Evolutionary conservation across 768 basidiomycete genomes (phyloP).

Genomic region (Phylloporus rhodoxanthus): DNA sequence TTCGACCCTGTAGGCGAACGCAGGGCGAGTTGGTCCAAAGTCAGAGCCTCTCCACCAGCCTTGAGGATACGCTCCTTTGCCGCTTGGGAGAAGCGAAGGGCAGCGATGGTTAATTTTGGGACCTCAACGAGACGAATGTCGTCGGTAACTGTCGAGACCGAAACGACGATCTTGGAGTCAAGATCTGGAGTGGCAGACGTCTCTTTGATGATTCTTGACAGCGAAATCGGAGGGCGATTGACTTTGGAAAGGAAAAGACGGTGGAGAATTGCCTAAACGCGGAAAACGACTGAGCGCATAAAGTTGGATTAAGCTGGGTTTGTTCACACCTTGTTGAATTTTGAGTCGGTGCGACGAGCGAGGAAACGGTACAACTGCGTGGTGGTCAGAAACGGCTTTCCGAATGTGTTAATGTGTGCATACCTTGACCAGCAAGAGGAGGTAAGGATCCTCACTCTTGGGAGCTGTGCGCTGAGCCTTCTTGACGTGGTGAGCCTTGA

Average conservation of each 20-base stretch:
- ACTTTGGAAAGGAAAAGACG: slow-evolving; percentile 94
- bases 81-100: slow-evolving; percentile 87
- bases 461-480: slow-evolving; percentile 92
- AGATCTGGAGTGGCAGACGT: slow-evolving; percentile 60
- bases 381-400: slow-evolving; percentile 6
- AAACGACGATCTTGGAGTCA: slow-evolving; percentile 79
- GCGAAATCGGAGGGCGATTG: slow-evolving; percentile 95
- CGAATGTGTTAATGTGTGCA: slow-evolving; percentile 14
- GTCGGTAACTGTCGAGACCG: slow-evolving; percentile 91
- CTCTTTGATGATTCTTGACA: slow-evolving; percentile 88
- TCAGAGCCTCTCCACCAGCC: slow-evolving; percentile 91
- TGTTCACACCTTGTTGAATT: slow-evolving; percentile 81
- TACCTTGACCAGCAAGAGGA: slow-evolving; percentile 97
- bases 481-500: slow-evolving; percentile 96
- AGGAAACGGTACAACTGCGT: slow-evolving; percentile 95
- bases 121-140: slow-evolving; percentile 81
- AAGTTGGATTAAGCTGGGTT: slow-evolving; percentile 2
- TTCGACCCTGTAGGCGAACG: slow-evolving; percentile 92
- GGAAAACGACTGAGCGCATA: slow-evolving; percentile 16
- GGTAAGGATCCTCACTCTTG: slow-evolving; percentile 98
- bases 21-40: slow-evolving; percentile 94
- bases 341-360: slow-evolving; percentile 90
- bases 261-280: slow-evolving; percentile 77
- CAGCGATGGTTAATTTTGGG: slow-evolving; percentile 90
- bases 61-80: slow-evolving; percentile 94